phyloP scores from a whole-genome alignment of 169 alveolate genomes.

The Besnoitia besnoiti region DNA sequence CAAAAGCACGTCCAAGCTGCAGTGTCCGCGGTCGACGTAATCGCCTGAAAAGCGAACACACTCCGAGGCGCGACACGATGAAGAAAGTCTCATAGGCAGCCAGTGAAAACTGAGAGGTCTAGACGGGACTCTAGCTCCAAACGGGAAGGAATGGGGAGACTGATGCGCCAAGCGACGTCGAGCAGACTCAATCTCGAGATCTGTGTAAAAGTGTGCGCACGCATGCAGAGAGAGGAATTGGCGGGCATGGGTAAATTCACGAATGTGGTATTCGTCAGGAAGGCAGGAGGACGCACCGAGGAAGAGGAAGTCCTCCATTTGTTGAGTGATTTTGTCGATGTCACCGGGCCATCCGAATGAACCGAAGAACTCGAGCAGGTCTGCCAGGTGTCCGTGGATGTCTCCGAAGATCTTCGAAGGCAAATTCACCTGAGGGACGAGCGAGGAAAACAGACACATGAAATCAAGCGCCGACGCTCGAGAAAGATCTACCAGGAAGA shows the following conservation, averaged over 20 bases:
- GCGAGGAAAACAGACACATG: not conserved
- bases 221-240: no score
- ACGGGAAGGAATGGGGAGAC: no score
- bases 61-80: not conserved
- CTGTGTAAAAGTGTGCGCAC: no score
- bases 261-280: no score
- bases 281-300: not conserved
- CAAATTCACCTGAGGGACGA: not conserved
- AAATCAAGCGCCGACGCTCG: not conserved
- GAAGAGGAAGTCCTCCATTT: constrained; percentile 2
- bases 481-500: not conserved
- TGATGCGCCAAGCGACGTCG: no score
- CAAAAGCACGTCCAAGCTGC: constrained; percentile 42
- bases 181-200: no score
- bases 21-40: constrained; percentile 45
- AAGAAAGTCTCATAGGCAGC: not conserved
- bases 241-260: no score
- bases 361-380: constrained; percentile 43
- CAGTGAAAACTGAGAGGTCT: not conserved
- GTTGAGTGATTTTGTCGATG: not conserved
- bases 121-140: not conserved
- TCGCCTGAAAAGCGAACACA: constrained; percentile 23
- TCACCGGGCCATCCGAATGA: constrained; percentile 53
- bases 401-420: constrained; percentile 46
- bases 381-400: constrained; percentile 50